Evolutionary conservation across 768 basidiomycete species (phyloP), one percentile per base, ranked within the genome.

Genomic region (Mycena alexandri): DNA sequence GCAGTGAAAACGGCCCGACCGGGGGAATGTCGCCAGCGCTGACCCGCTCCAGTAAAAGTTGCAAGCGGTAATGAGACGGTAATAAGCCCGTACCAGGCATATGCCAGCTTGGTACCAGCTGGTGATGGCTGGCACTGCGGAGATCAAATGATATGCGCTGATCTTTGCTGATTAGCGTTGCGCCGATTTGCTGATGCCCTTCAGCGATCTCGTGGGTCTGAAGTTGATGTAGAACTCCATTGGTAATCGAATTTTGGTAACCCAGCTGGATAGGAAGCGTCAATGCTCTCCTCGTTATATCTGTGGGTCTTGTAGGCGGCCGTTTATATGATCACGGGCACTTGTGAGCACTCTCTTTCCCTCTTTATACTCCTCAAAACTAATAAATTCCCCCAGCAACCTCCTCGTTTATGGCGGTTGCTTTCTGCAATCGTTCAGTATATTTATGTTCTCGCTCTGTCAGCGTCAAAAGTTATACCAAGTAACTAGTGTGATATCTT

Each of bases 251-350:
- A 19, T 41, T 52, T 10, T 70, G 67, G 11, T 50, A 42, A 38
- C 51, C 36, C 43, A 81, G 76, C 34, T 81, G 75, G 77, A 77
- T 88, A 41, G 87, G 87, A 8, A 84, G 86, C 34, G 75, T 80
- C 8, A 85, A 88, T 53, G 74, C 85, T 8, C 79, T 84, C 59
- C 73, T 87, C 12, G 76, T 83, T 22, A 75, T 87, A 33, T 78
- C 82, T 4, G 75, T 78, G 47, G 85, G 86, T 4, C 74, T 86
- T 24, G 51, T 84, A 42, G 78, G 81, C 3, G 87, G 87, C 11
- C 79, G 82, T 41, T 71, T 82, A 7, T 86, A 86, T 67, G 87
- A 89, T 55, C 79, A 78, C 19, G 87, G 87, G 46, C 82, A 86
- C 73, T 85, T 86, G 84, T 84, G 70, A 70, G 81, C 17, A 11